Evolutionary conservation across 163 green algal genomes (phyloP), one percentile per base, ranked within the genome.

Genomic region (Volvox carteri): DNA sequence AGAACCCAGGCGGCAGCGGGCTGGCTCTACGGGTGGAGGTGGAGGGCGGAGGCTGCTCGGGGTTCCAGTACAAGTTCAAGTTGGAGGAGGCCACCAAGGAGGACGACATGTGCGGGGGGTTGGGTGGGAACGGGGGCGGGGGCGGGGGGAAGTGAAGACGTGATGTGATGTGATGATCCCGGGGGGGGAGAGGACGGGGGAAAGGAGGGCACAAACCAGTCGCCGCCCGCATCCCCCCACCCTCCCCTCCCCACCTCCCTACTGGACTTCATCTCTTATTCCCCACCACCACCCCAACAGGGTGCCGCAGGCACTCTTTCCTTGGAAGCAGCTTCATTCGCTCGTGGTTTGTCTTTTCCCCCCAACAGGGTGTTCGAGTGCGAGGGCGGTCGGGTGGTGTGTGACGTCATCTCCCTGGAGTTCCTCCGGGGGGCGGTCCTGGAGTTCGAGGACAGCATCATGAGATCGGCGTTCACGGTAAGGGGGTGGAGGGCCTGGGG

Each of bases 11-110:
- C 35, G 19, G 83, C 11, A 86, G 88, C 30, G 33, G 46, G 7
- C 33, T 93, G 35, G 60, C 95, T 23, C 92, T 99, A 30, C 91
- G 98, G 19, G 87, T 99, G 0, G 96, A 93, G 44, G 97, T 99
- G 30, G 97, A 99, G 65, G 96, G 97, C 35, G 98, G 98, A 16
- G 98, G 98, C 46, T 99, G 98, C 92, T 98, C 95, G 42, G 98
- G 98, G 39, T 99, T 99, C 79, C 96, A 99, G 76, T 99, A 99
- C 88, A 95, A 94, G 46, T 99, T 99, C 85, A 92, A 90, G 7
- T 78, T 99, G 39, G 97, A 98, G 37, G 76, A 86, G 7, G 46
- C 84, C 1, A 60, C 79, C 4, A 73, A 89, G 30, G 30, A 86
- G 42, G 95, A 95, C 23, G 96, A 98, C 87, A 93, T 93, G 96